Base-by-base conservation (phyloP, 371 early-diverging fungal genomes). In the Apophysomyces ossiformis region DNA sequence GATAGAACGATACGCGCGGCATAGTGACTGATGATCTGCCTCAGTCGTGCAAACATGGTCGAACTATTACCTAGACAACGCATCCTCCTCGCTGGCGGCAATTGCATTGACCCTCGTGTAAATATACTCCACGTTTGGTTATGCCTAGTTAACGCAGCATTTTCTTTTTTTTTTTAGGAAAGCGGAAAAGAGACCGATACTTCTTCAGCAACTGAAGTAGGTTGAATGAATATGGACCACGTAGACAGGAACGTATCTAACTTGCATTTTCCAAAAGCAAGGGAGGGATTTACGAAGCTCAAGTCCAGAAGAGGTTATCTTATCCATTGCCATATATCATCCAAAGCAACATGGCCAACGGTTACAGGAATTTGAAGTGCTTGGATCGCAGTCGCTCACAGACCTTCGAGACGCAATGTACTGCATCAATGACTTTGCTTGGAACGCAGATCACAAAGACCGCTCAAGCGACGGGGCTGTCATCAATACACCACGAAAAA, bases 401-500 rank as follows among this genome's bases (percentile, higher is more conserved):
- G 73, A 61, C n/a, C 56, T 87, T 15, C 77, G 86, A 37, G 85
- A 86, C 61, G 69, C 73, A 6, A 67, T 87, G 21, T 72, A 76
- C 50, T 87, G 88, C 67, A 58, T 70, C 3, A 61, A 63, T 12
- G 80, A 77, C 16, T 72, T 78, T 57, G 26, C 50, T 4, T 11
- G 7, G 2, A 54, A 69, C 18, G 41, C 61, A 13, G 64, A 71
- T 54, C 63, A 41, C 6, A 57, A 64, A 32, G 63, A 56, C 9
- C 15, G 50, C 11, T 4, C 64, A 9, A 21, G 66, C 1, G 64
- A 66, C 1, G 67, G 69, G 0, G 44, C 47, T 9, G 39, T 69
- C 11, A 37, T 76, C 1, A 74, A 74, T 35, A 67, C 75, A 16
- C 38, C 56, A 0, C 37, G 58, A 16, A 65, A 69, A 37, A 80